phyloP scores from a whole-genome alignment of 2,329 filamentous ascomycete genomes.

The Trichoderma guizhouense region DNA sequence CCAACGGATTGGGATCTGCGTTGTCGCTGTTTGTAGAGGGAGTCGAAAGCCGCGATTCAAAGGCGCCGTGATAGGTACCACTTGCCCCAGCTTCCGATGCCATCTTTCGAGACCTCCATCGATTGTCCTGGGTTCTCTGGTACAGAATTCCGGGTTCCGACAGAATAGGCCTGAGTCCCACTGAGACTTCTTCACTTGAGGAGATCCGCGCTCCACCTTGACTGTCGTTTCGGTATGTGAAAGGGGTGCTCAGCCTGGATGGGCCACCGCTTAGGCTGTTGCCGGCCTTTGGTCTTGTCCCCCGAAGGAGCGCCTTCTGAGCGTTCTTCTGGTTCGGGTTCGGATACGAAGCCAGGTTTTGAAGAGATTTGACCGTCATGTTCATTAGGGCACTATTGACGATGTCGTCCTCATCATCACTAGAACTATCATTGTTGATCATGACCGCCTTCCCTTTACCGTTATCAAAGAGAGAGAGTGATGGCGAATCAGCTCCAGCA shows the following conservation, averaged over 20 bases:
- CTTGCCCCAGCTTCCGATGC: neutral
- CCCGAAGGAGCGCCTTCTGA: constrained; percentile 42
- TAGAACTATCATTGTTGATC: neutral
- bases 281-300: constrained; percentile 26
- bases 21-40: constrained; percentile 19
- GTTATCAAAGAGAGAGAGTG: neutral
- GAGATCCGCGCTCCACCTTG: neutral
- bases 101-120: neutral
- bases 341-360: constrained; percentile 53
- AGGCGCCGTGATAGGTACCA: neutral
- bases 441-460: neutral
- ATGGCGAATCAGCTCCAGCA: constrained; percentile 7
- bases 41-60: constrained; percentile 13
- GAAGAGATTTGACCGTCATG: constrained; percentile 46
- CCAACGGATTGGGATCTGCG: constrained; percentile 20
- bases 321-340: constrained; percentile 54
- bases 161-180: constrained; percentile 10
- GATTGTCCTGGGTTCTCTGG: constrained; percentile 6
- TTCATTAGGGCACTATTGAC: constrained; percentile 36
- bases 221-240: neutral
- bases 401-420: constrained; percentile 30
- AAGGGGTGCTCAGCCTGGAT: neutral
- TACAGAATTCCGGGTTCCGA: constrained; percentile 19
- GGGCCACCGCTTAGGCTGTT: neutral
- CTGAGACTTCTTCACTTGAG: neutral